These are phyloP conservation scores for Puya raimondii DNA, from an alignment of 176 grass and related monocot genomes.

Conservation along the genomic window DNA sequence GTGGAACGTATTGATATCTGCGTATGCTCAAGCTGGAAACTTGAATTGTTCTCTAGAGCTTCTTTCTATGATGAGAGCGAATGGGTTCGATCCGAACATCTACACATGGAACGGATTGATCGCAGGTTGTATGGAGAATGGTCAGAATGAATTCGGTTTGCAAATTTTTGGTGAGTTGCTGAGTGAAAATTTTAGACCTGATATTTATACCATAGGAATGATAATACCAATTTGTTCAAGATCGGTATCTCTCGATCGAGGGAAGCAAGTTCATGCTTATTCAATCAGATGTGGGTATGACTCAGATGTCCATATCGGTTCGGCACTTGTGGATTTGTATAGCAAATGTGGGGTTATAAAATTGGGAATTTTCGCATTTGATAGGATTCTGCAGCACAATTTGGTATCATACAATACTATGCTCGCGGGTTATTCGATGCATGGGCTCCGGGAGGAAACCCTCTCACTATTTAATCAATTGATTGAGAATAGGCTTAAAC, in stretches of 20 bases:
- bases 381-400: constrained; percentile 22
- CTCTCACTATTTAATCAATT: constrained; percentile 21
- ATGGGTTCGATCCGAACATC: constrained; percentile 24
- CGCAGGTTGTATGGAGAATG: constrained; percentile 28
- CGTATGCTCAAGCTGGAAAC: constrained; percentile 16
- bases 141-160: constrained; percentile 25
- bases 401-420: constrained; percentile 29
- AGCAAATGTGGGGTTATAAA: constrained; percentile 19
- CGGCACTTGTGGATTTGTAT: constrained; percentile 28
- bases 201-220: constrained; percentile 24
- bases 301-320: constrained; percentile 23
- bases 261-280: constrained; percentile 31
- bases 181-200: constrained; percentile 11
- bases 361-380: constrained; percentile 17
- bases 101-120: constrained; percentile 28
- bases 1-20: constrained; percentile 25
- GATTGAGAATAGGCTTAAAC: constrained; percentile 3
- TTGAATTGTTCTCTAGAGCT: constrained; percentile 14
- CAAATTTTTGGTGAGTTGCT: constrained; percentile 8
- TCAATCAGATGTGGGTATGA: constrained; percentile 27
- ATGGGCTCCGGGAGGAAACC: constrained; percentile 19
- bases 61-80: constrained; percentile 14
- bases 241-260: constrained; percentile 19
- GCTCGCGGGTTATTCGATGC: constrained; percentile 20
- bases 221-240: constrained; percentile 26